Evolutionary conservation across 2,329 filamentous ascomycete species (phyloP).

Genomic region (Sordariomycetes sp.): DNA sequence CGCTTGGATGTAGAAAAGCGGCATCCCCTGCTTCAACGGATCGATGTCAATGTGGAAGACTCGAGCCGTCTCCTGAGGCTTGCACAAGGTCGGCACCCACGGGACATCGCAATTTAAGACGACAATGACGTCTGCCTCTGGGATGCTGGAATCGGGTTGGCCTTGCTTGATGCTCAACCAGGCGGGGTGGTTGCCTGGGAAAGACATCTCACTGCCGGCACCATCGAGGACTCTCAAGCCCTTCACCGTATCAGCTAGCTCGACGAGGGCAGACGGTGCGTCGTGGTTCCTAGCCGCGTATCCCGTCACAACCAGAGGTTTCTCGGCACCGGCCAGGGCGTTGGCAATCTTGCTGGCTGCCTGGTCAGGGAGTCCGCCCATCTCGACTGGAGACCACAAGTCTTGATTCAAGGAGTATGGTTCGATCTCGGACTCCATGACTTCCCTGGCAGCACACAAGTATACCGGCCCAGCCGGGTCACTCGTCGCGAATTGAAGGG

Average conservation of each 20-base stretch:
- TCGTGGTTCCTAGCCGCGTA: slow-evolving; percentile 63
- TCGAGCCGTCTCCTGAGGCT: slow-evolving; percentile 39
- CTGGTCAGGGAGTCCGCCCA: slow-evolving; percentile 45
- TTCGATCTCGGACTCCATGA: slow-evolving; percentile 77
- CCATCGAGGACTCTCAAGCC: slow-evolving; percentile 66
- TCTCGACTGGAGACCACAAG: slow-evolving; percentile 62
- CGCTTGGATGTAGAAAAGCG: slow-evolving; percentile 62
- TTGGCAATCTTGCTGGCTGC: slow-evolving; percentile 42
- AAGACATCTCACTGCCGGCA: slow-evolving; percentile 73
- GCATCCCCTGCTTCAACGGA: slow-evolving; percentile 63
- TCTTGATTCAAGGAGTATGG: slow-evolving; percentile 61
- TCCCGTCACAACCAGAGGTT: slow-evolving; percentile 62
- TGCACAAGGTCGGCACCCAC: slow-evolving; percentile 75
- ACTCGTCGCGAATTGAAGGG: slow-evolving; percentile 70
- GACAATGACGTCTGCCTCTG: slow-evolving; percentile 72
- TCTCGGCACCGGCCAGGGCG: slow-evolving; percentile 52
- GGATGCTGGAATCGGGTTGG: slow-evolving; percentile 57
- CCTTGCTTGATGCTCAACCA: slow-evolving; percentile 68
- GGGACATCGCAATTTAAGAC: slow-evolving; percentile 87
- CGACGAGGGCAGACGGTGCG: slow-evolving; percentile 51
- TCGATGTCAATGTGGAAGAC: slow-evolving; percentile 59
- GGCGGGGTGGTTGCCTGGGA: slow-evolving; percentile 59
- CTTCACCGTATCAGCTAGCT: slow-evolving; percentile 58
- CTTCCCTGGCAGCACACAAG: slow-evolving; percentile 66
- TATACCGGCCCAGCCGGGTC: slow-evolving; percentile 76